phyloP scores from a whole-genome alignment of 495 filamentous ascomycete genomes.

The Daldinia grandis region DNA sequence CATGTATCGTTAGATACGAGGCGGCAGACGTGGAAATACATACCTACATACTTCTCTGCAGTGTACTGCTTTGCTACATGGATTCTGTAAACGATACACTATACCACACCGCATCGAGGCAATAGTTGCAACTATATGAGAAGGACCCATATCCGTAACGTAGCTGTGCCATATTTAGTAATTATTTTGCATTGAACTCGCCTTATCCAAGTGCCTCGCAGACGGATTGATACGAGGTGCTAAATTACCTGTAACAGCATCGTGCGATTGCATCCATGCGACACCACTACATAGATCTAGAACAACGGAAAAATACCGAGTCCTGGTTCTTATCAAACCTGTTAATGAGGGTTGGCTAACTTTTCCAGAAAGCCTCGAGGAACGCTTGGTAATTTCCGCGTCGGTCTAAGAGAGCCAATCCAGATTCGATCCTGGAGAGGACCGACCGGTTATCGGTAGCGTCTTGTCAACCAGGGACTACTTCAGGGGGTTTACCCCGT shows the following conservation, averaged over 20 bases:
- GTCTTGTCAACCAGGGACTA: conserved; percentile 13
- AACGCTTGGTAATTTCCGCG: conserved; percentile 29
- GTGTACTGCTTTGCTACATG: too few relatives aligned
- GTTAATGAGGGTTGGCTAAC: conserved; percentile 7
- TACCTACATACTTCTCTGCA: too few relatives aligned
- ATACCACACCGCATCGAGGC: background rate
- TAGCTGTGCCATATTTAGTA: background rate
- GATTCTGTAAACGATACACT: background rate
- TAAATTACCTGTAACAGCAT: conserved; percentile 26
- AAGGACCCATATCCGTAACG: background rate
- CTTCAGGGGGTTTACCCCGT: conserved; percentile 22
- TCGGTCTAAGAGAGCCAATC: conserved; percentile 30
- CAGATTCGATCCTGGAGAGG: conserved; percentile 27
- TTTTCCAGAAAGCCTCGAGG: conserved; percentile 34
- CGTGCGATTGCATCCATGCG: conserved; percentile 28
- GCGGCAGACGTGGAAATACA: conserved; percentile 9
- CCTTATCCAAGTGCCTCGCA: background rate
- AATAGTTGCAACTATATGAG: conserved; percentile 13
- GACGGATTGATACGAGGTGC: conserved; percentile 28
- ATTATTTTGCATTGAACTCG: background rate
- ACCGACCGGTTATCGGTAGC: conserved; percentile 26
- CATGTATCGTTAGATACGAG: conserved; percentile 17
- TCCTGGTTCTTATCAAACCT: conserved; percentile 15
- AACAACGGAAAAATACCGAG: conserved; percentile 11
- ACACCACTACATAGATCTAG: conserved; percentile 30